These are phyloP conservation scores for Xylariaceae sp. DNA, from an alignment of 2,329 filamentous ascomycete species.

Conservation along the genomic window DNA sequence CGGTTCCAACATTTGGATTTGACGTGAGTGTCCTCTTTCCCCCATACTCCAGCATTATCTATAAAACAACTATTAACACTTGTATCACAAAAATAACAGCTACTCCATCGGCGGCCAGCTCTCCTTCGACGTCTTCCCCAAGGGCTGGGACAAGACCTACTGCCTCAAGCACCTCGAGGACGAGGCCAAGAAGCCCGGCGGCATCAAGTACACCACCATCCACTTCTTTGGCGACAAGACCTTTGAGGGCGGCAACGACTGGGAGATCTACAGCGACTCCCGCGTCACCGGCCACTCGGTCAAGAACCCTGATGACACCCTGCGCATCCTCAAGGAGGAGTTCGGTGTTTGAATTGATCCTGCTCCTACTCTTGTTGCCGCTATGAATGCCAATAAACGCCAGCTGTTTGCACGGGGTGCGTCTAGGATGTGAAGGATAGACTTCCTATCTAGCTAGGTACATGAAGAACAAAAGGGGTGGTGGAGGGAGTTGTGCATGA, in stretches of 20 bases:
- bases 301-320: conserved; percentile 75
- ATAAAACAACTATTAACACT: neutral
- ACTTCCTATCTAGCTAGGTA: too few relatives aligned
- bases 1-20: conserved; percentile 79
- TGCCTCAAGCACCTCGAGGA: conserved; percentile 82
- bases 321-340: conserved; percentile 72
- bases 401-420: too few relatives aligned
- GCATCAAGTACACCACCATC: conserved; percentile 76
- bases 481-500: too few relatives aligned
- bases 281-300: conserved; percentile 85
- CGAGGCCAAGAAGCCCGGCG: conserved; percentile 66
- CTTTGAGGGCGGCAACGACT: conserved; percentile 86
- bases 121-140: conserved; percentile 96
- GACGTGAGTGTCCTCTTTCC: conserved; percentile 56
- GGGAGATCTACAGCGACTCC: conserved; percentile 81
- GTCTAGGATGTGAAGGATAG: too few relatives aligned
- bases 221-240: conserved; percentile 99
- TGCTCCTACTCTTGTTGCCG: too few relatives aligned
- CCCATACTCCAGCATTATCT: conserved; percentile 2
- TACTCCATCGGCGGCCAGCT: conserved; percentile 97
- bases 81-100: conserved; percentile 37
- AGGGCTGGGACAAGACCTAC: conserved; percentile 98
- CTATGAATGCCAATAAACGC: too few relatives aligned
- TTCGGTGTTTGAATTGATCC: conserved; percentile 61
- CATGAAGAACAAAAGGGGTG: too few relatives aligned